phyloP scores from a whole-genome alignment of 2,329 filamentous ascomycete genomes.

The Rutstroemia sp. region DNA sequence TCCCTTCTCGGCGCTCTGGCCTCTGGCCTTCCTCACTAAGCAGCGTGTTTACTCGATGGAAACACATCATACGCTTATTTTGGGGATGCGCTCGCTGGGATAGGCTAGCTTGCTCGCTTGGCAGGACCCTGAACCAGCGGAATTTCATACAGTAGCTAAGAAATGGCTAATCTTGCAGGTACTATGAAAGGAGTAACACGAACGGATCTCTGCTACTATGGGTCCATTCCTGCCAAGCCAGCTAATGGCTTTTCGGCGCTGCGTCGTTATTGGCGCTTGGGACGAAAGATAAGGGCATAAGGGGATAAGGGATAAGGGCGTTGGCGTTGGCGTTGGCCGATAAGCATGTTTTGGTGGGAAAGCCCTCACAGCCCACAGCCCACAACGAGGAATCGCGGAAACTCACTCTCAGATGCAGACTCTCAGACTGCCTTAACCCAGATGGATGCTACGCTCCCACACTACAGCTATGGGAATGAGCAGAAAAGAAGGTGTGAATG shows the following conservation, averaged over 20 bases:
- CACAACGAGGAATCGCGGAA: background rate
- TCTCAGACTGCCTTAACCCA: background rate
- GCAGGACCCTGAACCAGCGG: too few relatives aligned
- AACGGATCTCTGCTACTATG: background rate
- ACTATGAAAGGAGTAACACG: too few relatives aligned
- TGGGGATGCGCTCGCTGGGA: background rate
- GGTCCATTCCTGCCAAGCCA: background rate
- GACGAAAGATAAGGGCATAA: background rate
- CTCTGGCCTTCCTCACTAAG: background rate
- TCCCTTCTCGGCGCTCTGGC: background rate
- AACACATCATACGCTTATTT: slow-evolving; percentile 5
- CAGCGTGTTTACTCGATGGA: slow-evolving; percentile 6
- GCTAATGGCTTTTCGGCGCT: background rate
- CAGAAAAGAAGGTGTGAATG: background rate
- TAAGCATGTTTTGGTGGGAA: background rate
- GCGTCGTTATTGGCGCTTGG: background rate
- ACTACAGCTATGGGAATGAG: background rate
- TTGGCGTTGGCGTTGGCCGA: background rate
- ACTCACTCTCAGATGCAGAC: background rate
- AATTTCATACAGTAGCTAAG: too few relatives aligned
- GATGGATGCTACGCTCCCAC: background rate
- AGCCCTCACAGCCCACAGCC: background rate
- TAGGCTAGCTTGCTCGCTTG: background rate
- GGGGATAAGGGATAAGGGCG: too few relatives aligned
- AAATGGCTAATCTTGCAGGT: background rate